A percentile compares a stretch with the other conserved stretches of the same genome.
These are phyloP conservation scores for Aspergillus uvarum DNA, from an alignment of 2,329 filamentous ascomycete genomes.

Conservation along the genomic window DNA sequence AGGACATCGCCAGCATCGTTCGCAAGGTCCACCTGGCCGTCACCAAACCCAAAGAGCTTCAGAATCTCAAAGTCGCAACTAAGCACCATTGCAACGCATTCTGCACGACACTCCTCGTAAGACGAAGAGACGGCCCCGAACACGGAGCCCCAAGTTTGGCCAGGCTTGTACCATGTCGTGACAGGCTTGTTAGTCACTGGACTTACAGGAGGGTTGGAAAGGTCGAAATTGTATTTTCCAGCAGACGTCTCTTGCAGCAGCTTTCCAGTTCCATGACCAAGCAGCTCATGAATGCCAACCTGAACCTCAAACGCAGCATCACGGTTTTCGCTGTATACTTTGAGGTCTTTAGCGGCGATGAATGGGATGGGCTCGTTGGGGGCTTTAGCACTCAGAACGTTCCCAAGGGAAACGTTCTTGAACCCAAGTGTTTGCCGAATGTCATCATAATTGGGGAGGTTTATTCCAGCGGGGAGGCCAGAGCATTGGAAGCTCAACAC, in stretches of 20 bases:
- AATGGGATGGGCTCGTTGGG: conserved; percentile 92
- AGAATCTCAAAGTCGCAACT: conserved; percentile 86
- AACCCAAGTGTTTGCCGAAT: conserved; percentile 64
- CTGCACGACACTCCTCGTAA: conserved; percentile 93
- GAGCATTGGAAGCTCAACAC: conserved; percentile 75
- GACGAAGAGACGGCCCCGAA: conserved; percentile 84
- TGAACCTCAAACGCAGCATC: conserved; percentile 92
- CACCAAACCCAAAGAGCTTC: conserved; percentile 86
- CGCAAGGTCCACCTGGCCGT: conserved; percentile 70
- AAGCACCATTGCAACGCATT: conserved; percentile 89
- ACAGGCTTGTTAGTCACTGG: conserved; percentile 77
- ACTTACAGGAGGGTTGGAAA: conserved; percentile 74
- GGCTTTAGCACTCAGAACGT: conserved; percentile 86
- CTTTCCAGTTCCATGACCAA: conserved; percentile 89
- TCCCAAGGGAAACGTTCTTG: conserved; percentile 80
- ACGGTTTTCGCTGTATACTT: conserved; percentile 76
- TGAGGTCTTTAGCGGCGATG: conserved; percentile 74
- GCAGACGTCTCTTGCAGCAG: conserved; percentile 83
- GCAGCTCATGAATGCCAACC: conserved; percentile 88
- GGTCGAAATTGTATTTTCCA: conserved; percentile 85
- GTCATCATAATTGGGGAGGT: conserved; percentile 58
- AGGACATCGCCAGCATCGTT: conserved; percentile 81
- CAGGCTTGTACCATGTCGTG: conserved; percentile 86
- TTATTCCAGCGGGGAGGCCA: conserved; percentile 62
- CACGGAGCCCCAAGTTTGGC: conserved; percentile 90